Evolutionary conservation across 148 eudicot genomes (phyloP), one percentile per base, ranked within the genome.

Genomic region (Cornus suecica): DNA sequence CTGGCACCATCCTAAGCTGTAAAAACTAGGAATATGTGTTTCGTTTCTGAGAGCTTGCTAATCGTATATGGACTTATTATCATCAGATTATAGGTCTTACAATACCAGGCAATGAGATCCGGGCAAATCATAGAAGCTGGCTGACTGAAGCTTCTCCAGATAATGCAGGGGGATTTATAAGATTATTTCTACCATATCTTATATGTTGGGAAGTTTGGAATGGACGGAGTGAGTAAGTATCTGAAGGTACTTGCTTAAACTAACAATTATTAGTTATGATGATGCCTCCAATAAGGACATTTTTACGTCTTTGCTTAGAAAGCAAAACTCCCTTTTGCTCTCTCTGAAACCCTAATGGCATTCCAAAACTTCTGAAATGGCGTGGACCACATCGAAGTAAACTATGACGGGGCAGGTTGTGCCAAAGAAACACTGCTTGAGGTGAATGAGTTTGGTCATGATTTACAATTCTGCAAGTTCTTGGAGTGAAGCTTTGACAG

Each of bases 181-280:
- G 37, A 65, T 27, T 26, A 29, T 11, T 65, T 29, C 68, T 26
- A 10, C 34, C 20, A 28, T 65, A 34, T 13, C 37, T 29, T 65
- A 30, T 65, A 27, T 65, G 31, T 29, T 65, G 68, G 32, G 68
- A 65, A 26, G 11, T 28, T 65, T 65, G 68, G 68, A 29, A 65
- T 1, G 54, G 20, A 48, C 54, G 54, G 18, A 48, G 15, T 29
- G 34, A 65, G 34, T 34, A 65, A 23, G 34, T 27, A 65, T 65
- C 31, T 65, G 68, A 65, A 65, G 68, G 31, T 65, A 29, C 68
- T 65, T 65, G 68, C 32, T 26, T 29, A 28, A 26, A 65, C 68
- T 28, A 11, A 28, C 34, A 27, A 27, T 65, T 65, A 13, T 48
- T 16, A 48, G 54, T 48, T 18, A 16, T 48, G 54, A 11, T 65